These are phyloP conservation scores for Heracleum sosnowskyi DNA, from an alignment of 129 eudicot species.

Conservation along the genomic window DNA sequence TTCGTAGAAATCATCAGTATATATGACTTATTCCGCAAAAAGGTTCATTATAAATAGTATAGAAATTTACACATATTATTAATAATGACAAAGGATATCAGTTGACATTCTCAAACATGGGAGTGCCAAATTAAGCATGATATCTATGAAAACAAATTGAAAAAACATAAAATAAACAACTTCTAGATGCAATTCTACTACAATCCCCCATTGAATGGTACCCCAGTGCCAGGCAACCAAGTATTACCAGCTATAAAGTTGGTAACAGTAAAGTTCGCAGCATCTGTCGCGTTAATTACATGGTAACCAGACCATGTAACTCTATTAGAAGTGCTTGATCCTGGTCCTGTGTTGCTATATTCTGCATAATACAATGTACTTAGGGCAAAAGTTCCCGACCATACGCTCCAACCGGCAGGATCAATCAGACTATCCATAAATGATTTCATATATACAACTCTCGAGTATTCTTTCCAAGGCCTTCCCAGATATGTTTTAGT, in stretches of 20 bases:
- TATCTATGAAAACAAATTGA: background rate
- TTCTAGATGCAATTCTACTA: background rate
- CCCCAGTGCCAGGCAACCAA: constrained; percentile 27
- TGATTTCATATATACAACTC: constrained; percentile 20
- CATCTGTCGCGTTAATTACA: constrained; percentile 13
- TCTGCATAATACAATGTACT: constrained; percentile 29
- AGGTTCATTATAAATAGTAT: too few relatives aligned
- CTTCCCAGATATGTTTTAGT: constrained; percentile 22
- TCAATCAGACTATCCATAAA: constrained; percentile 23
- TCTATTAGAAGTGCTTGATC: constrained; percentile 17
- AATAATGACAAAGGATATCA: background rate
- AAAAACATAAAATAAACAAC: background rate
- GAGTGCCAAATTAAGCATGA: background rate
- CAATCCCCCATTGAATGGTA: constrained; percentile 26
- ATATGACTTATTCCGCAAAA: too few relatives aligned
- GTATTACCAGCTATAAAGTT: constrained; percentile 13
- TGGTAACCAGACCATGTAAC: constrained; percentile 30
- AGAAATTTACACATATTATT: background rate
- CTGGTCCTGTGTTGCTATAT: constrained; percentile 25
- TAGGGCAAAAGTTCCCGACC: constrained; percentile 22
- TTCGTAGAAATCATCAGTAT: too few relatives aligned
- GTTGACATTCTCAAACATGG: background rate
- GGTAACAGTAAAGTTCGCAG: constrained; percentile 20
- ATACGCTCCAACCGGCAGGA: constrained; percentile 28
- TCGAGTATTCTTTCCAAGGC: constrained; percentile 31